These are phyloP conservation scores for Lineolata rhizophorae DNA, from an alignment of 495 filamentous ascomycete genomes.

Conservation along the genomic window DNA sequence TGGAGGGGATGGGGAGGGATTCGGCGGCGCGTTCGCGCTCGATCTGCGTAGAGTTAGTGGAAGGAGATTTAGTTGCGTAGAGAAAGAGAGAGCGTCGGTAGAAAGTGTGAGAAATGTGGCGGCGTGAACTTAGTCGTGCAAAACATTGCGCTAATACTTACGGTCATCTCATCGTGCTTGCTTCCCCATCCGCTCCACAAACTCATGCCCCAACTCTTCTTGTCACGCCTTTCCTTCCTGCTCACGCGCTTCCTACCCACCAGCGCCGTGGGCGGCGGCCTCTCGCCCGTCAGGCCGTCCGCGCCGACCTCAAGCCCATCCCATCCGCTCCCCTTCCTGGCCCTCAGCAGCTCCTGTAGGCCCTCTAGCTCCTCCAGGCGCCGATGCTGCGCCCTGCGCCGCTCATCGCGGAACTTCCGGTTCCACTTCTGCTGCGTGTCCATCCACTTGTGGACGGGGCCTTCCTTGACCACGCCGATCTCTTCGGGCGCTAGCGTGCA, in stretches of 20 bases:
- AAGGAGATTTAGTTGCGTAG: too few species aligned
- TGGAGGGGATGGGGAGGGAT: too few species aligned
- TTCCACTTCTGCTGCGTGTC: conserved; percentile 49
- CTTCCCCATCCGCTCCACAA: conserved; percentile 74
- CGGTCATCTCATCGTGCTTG: conserved; percentile 60
- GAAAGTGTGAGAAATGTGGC: too few species aligned
- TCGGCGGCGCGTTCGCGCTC: too few species aligned
- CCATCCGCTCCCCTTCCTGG: conserved; percentile 34
- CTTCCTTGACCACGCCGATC: conserved; percentile 59
- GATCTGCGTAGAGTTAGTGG: too few species aligned
- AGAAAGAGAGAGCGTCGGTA: too few species aligned
- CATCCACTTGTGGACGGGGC: conserved; percentile 68
- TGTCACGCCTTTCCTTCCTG: conserved; percentile 25
- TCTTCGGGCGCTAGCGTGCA: conserved; percentile 35
- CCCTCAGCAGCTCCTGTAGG: conserved; percentile 43
- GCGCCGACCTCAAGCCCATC: too few species aligned
- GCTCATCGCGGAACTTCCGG: conserved; percentile 38
- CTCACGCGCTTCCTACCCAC: conserved; percentile 29
- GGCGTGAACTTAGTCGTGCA: too few species aligned
- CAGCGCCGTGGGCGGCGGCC: conserved; percentile 62
- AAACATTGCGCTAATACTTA: too few species aligned
- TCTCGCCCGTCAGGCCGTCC: conserved; percentile 23
- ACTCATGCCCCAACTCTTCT: conserved; percentile 49
- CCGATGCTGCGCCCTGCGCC: conserved; percentile 42
- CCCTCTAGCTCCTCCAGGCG: conserved; percentile 44